phyloP scores from a whole-genome alignment of 805 yeast genomes.

The Lachancea sp. region DNA sequence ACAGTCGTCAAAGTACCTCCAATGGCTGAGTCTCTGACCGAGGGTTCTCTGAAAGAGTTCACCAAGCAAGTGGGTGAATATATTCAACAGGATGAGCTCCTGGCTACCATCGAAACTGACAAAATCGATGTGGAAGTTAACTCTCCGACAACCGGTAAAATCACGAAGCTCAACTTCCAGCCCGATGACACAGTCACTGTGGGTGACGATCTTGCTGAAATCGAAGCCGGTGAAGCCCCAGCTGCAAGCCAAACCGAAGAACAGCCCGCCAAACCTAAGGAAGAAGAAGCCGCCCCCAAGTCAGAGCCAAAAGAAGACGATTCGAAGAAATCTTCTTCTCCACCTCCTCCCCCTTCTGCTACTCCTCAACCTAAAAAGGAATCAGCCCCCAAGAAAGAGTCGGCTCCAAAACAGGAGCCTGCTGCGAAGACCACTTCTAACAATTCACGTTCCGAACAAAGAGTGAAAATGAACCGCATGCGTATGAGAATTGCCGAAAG shows the following conservation, averaged over 20 bases:
- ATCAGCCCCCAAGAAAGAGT: slow-evolving; percentile 16
- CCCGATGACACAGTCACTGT: slow-evolving; percentile 93
- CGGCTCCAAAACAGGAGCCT: slow-evolving; percentile 18
- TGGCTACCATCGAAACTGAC: slow-evolving; percentile 97
- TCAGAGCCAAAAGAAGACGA: slow-evolving; percentile 20
- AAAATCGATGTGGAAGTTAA: slow-evolving; percentile 96
- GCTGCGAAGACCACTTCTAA: slow-evolving; percentile 32
- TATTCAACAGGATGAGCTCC: slow-evolving; percentile 77
- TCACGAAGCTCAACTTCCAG: slow-evolving; percentile 71
- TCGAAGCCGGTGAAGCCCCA: slow-evolving; percentile 73
- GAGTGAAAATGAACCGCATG: slow-evolving; percentile 99
- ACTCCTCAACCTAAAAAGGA: slow-evolving; percentile 34
- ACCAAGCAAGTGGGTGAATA: slow-evolving; percentile 79
- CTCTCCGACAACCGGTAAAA: slow-evolving; percentile 86
- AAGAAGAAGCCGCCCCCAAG: slow-evolving; percentile 24
- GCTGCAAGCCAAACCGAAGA: slow-evolving; percentile 22
- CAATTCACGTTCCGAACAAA: slow-evolving; percentile 79
- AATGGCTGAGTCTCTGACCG: slow-evolving; percentile 98
- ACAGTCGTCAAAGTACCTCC: slow-evolving; percentile 84
- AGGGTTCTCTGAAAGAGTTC: slow-evolving; percentile 79
- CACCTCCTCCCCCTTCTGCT: slow-evolving; percentile 38
- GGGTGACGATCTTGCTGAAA: slow-evolving; percentile 85
- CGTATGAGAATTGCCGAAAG: slow-evolving; percentile 98
- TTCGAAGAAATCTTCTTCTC: slow-evolving; percentile 34
- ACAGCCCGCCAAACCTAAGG: background rate